Conservation (phyloP, 257 asterid species). For the Echites panduratus region DNA sequence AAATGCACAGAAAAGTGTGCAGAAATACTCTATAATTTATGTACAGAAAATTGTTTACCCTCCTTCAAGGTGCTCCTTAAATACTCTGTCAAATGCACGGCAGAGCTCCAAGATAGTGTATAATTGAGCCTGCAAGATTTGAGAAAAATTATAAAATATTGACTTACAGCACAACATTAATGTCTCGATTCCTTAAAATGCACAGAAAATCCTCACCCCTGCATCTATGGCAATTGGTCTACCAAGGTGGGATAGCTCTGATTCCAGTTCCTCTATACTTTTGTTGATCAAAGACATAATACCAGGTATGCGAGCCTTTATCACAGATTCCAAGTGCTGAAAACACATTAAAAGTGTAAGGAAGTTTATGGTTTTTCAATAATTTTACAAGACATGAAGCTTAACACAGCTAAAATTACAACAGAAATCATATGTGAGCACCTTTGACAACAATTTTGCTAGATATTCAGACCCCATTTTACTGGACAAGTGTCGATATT, state of each 20-base stretch:
- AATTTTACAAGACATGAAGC: background rate
- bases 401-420: background rate
- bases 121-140: slow-evolving; percentile 28
- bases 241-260: slow-evolving; percentile 33
- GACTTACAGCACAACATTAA: background rate
- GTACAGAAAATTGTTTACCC: slow-evolving; percentile 25
- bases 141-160: background rate
- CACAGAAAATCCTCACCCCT: slow-evolving; percentile 24
- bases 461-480: slow-evolving; percentile 45
- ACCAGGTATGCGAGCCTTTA: slow-evolving; percentile 37
- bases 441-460: slow-evolving; percentile 39
- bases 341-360: slow-evolving; percentile 3
- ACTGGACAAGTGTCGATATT: slow-evolving; percentile 33
- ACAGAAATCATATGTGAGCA: background rate
- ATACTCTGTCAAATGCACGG: slow-evolving; percentile 40
- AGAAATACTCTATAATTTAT: background rate
- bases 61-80: slow-evolving; percentile 51
- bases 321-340: slow-evolving; percentile 38
- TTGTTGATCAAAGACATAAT: slow-evolving; percentile 29
- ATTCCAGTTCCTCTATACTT: slow-evolving; percentile 37
- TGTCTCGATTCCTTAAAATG: background rate
- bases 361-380: too few species aligned
- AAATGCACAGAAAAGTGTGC: too few species aligned
- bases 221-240: slow-evolving; percentile 37
- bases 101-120: slow-evolving; percentile 41